Evolutionary conservation across 2,329 filamentous ascomycete species (phyloP), one percentile per base, ranked within the genome.

Genomic region (Monilinia vaccinii-corymbosi): DNA sequence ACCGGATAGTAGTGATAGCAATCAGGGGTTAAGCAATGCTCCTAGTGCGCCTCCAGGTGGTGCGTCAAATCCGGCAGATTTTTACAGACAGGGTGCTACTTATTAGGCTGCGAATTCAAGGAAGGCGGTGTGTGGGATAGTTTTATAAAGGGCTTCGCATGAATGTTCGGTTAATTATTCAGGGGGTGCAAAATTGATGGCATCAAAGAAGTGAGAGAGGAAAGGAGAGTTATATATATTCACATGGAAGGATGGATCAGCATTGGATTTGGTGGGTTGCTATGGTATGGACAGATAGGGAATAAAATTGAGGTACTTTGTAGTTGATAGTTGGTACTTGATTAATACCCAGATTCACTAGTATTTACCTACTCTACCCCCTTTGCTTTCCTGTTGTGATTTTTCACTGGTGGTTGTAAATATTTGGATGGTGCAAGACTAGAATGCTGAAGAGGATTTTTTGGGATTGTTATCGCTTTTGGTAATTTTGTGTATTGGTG

Each of bases 11-110:
- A 51, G 66, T 48, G 68, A 69, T 44, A 66, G 66, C 4, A 58
- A 64, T 62, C 44, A 69, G 34, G 50, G 11, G 4, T n/a, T 44
- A 1, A 25, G n/a, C 16, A 72, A 74, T 38, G 77, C 74, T 11
- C 77, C 77, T 2, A 80, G 77, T 61, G 79, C 77, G 5, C 79
- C 80, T 16, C 67, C 68, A 16, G 67, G 65, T 6, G 40, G 38
- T 23, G 52, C 58, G 13, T 46, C 47, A 10, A 68, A 63, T 28
- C 65, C 69, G 4, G 76, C 75, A 13, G 82, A 83, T 68, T 85
- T 81, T 67, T 85, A 85, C 67, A 74, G 81, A 52, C 77, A 79
- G 65, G 71, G 68, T 60, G 68, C 73, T 32, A 69, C 71, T 18
- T 72, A 72, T 60, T 73, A 58, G 53, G 40, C 40, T 47, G 46